Conservation (phyloP, 352 stramenopile species). For the Phytophthora megakarya region DNA sequence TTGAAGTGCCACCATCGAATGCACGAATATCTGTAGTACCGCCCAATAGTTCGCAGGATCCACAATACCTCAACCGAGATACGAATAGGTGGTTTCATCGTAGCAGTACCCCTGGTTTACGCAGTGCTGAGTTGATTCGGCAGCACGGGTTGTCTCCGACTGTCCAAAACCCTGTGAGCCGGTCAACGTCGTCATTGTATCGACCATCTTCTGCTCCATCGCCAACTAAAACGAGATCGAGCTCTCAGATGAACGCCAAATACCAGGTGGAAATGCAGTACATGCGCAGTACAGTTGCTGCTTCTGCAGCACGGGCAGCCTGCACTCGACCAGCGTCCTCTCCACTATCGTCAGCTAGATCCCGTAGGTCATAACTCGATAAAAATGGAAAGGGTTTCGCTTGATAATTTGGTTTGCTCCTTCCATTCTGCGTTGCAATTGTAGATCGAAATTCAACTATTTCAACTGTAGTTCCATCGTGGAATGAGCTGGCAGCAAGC, state of each 20-base stretch:
- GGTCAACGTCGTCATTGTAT: constrained; percentile 12
- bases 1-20: constrained; percentile 3
- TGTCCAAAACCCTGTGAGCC: background rate
- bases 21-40: background rate
- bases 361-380: constrained; percentile 10
- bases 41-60: constrained; percentile 6
- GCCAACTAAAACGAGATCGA: constrained; percentile 27
- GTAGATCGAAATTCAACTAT: background rate
- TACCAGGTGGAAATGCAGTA: constrained; percentile 61
- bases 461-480: background rate
- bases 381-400: constrained; percentile 31
- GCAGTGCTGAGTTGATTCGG: constrained; percentile 50
- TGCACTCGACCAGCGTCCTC: constrained; percentile 10
- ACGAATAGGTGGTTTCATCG: constrained; percentile 10
- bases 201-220: constrained; percentile 25
- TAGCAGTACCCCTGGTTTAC: constrained; percentile 27
- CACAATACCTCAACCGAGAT: constrained; percentile 10
- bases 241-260: constrained; percentile 24
- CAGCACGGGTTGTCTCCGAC: constrained; percentile 30
- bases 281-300: constrained; percentile 41
- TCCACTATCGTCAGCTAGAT: constrained; percentile 11
- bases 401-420: constrained; percentile 10
- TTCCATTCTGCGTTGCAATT: constrained; percentile 5
- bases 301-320: constrained; percentile 17
- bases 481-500: constrained; percentile 24